A percentile compares a stretch with the other conserved stretches of the same genome.
Conservation (phyloP, 2,329 filamentous ascomycete species). For the Ophiobolus disseminans region DNA sequence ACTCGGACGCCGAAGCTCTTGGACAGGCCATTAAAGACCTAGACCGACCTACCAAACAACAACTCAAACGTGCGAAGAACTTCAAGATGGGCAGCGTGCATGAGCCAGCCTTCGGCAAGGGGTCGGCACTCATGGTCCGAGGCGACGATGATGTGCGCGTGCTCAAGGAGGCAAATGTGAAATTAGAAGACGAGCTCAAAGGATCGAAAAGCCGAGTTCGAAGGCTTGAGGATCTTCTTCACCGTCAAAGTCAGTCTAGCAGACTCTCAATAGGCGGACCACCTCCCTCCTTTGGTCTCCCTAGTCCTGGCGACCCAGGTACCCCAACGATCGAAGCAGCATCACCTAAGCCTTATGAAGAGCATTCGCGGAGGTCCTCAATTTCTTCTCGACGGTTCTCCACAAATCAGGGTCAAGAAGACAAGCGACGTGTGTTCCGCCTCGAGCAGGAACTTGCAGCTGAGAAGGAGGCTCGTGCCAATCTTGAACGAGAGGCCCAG, state of each 20-base stretch:
- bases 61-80: conserved; percentile 83
- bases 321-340: conserved; percentile 45
- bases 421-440: conserved; percentile 66
- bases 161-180: conserved; percentile 60
- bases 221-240: conserved; percentile 88
- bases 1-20: conserved; percentile 73
- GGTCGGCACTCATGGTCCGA: conserved; percentile 76
- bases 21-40: conserved; percentile 79
- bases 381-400: conserved; percentile 68
- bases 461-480: conserved; percentile 72
- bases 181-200: conserved; percentile 69
- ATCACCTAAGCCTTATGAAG: conserved; percentile 49
- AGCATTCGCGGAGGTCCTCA: conserved; percentile 65
- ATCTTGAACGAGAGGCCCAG: conserved; percentile 73
- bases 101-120: conserved; percentile 85
- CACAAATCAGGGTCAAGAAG: conserved; percentile 66
- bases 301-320: conserved; percentile 45
- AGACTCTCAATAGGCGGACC: conserved; percentile 61
- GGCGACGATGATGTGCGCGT: conserved; percentile 81
- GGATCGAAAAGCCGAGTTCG: conserved; percentile 92
- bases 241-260: conserved; percentile 73
- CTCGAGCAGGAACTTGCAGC: conserved; percentile 80
- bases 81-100: conserved; percentile 98
- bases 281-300: conserved; percentile 43
- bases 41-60: conserved; percentile 81